A percentile compares a stretch with the other conserved stretches of the same genome.
Evolutionary conservation across 257 asterid species (phyloP).

Genomic region (Striga asiatica): DNA sequence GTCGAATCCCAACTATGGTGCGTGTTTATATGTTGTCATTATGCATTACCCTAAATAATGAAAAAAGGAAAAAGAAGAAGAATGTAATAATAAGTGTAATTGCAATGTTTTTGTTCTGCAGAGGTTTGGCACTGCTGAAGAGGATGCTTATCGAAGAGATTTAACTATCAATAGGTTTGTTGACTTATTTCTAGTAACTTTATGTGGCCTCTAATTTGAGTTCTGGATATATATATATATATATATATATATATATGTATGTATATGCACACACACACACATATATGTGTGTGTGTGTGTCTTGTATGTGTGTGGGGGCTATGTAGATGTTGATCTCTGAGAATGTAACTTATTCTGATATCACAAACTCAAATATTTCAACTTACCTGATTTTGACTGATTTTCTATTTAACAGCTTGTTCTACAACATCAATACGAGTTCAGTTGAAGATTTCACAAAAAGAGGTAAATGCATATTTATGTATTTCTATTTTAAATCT

Average conservation of each 20-base stretch:
- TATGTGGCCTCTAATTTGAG: not conserved
- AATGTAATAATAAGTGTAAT: not conserved
- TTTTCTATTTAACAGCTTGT: conserved; percentile 43
- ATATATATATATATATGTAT: too few species aligned
- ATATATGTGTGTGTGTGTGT: too few species aligned
- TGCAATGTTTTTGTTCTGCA: conserved; percentile 10
- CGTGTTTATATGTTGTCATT: not conserved
- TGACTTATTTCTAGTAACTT: too few species aligned
- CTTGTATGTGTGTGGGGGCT: too few species aligned
- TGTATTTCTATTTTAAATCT: not conserved
- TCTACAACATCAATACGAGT: conserved; percentile 75
- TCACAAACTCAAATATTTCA: too few species aligned
- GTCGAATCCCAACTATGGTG: conserved; percentile 92
- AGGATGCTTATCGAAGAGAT: conserved; percentile 93
- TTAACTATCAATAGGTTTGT: conserved; percentile 93
- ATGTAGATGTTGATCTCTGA: too few species aligned
- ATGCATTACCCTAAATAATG: not conserved
- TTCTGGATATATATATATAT: too few species aligned
- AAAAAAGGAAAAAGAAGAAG: not conserved
- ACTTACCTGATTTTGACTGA: not conserved
- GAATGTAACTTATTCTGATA: not conserved
- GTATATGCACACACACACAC: not conserved
- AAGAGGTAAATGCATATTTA: conserved; percentile 46
- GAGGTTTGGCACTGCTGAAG: conserved; percentile 82
- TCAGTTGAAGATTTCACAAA: conserved; percentile 77